These are phyloP conservation scores for Plantago coronopus DNA, from an alignment of 305 asterid species.

Conservation along the genomic window DNA sequence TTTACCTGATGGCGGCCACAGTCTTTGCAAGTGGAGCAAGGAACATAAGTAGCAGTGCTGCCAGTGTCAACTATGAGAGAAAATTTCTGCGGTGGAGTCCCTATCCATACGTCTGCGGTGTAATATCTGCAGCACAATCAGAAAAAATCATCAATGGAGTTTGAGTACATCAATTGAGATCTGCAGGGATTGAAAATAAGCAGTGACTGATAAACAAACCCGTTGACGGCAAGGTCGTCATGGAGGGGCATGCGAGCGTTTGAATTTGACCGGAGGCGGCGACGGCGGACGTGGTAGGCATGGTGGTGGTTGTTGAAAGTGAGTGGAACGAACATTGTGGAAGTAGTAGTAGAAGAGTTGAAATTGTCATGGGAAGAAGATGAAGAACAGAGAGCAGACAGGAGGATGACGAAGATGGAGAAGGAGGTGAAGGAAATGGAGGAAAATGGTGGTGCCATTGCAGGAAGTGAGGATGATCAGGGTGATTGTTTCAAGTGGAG, in stretches of 20 bases:
- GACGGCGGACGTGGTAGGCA: conserved; percentile 18
- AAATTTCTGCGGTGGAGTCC: conserved; percentile 89
- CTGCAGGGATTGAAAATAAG: conserved; percentile 36
- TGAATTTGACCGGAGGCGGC: conserved; percentile 35
- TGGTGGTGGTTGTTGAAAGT: conserved; percentile 29
- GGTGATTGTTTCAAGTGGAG: no score
- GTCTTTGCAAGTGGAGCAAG: conserved; percentile 84
- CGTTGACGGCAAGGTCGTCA: conserved; percentile 66
- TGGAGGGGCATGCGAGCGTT: conserved; percentile 69
- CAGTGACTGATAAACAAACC: conserved; percentile 31
- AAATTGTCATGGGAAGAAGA: no score
- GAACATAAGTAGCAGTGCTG: conserved; percentile 92
- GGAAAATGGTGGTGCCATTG: no score
- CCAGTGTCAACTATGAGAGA: conserved; percentile 96
- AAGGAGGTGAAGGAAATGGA: no score
- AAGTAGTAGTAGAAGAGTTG: no score
- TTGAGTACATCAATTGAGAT: no score
- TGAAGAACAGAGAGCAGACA: no score
- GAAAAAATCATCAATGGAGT: background rate
- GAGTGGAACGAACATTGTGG: conserved; percentile 51
- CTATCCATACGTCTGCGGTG: conserved; percentile 88
- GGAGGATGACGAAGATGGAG: no score
- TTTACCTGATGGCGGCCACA: conserved; percentile 99
- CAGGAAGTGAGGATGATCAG: no score
- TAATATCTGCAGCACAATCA: conserved; percentile 60